Percentiles rank a stretch among this genome's conserved stretches.
These are phyloP conservation scores for Gossypium turneri DNA, from an alignment of 345 rosid species.

Conservation along the genomic window DNA sequence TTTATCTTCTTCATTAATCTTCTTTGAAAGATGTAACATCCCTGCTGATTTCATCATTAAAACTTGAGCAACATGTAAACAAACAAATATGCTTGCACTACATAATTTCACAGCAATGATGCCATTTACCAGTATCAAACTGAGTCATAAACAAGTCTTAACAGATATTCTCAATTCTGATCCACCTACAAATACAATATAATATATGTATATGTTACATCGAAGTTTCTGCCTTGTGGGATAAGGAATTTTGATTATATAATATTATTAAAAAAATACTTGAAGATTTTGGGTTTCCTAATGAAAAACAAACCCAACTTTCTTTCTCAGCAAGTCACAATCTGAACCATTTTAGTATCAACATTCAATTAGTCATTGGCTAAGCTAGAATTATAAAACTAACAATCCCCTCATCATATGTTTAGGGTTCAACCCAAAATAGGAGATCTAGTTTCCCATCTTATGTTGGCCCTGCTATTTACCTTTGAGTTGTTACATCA, in stretches of 20 bases:
- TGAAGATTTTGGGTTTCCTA: too few relatives aligned
- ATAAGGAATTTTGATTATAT: too few relatives aligned
- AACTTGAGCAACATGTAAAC: background rate
- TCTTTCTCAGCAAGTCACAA: too few relatives aligned
- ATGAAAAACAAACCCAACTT: too few relatives aligned
- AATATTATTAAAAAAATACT: too few relatives aligned
- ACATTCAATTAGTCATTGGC: too few relatives aligned
- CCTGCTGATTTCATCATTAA: background rate
- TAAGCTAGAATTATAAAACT: too few relatives aligned
- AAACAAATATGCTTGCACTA: background rate
- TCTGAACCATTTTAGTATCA: too few relatives aligned
- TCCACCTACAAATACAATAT: background rate
- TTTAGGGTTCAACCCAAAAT: background rate
- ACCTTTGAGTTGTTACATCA: slow-evolving; percentile 6
- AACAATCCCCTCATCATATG: too few relatives aligned
- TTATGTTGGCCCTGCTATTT: background rate
- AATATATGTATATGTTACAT: too few relatives aligned
- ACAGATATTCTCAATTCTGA: background rate
- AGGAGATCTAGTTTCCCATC: background rate
- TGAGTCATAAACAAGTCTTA: background rate
- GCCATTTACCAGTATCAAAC: background rate
- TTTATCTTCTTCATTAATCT: too few relatives aligned
- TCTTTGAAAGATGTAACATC: background rate
- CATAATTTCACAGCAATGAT: background rate
- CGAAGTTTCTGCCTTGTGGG: too few relatives aligned